These are phyloP conservation scores for Nicotiana benthamiana DNA, from an alignment of 257 asterid species.

Conservation along the genomic window DNA sequence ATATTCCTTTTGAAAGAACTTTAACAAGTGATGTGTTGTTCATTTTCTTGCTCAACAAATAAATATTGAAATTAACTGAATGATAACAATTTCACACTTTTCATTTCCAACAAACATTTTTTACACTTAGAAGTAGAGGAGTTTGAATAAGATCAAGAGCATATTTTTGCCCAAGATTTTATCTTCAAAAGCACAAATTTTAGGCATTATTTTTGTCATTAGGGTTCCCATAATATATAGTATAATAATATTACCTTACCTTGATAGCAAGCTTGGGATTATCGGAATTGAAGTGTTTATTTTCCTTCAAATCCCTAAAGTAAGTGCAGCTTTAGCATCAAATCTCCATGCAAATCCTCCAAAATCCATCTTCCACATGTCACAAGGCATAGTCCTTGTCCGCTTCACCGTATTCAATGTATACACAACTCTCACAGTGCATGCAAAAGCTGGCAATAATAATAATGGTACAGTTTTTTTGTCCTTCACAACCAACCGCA, in stretches of 20 bases:
- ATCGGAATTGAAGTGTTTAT: background rate
- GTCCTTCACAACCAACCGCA: slow-evolving; percentile 31
- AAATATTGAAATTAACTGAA: background rate
- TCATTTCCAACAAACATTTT: background rate
- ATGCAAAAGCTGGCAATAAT: slow-evolving; percentile 28
- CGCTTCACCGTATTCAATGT: slow-evolving; percentile 26
- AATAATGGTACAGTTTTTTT: slow-evolving; percentile 2
- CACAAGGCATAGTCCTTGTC: slow-evolving; percentile 40
- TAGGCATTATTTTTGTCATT: background rate
- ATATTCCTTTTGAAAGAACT: background rate
- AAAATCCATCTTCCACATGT: slow-evolving; percentile 45
- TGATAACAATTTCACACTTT: background rate
- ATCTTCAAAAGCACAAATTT: background rate
- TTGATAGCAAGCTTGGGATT: background rate
- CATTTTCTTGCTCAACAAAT: background rate
- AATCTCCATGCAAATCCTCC: slow-evolving; percentile 56
- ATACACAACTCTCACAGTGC: slow-evolving; percentile 38
- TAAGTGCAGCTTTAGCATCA: slow-evolving; percentile 37
- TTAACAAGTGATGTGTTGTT: background rate
- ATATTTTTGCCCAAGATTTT: background rate
- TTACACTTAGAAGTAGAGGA: background rate
- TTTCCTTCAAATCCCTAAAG: slow-evolving; percentile 26
- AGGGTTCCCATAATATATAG: background rate
- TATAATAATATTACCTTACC: background rate
- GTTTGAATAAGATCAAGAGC: background rate